Base-by-base conservation (phyloP, 805 yeast species). In the Brettanomyces custersianus region DNA sequence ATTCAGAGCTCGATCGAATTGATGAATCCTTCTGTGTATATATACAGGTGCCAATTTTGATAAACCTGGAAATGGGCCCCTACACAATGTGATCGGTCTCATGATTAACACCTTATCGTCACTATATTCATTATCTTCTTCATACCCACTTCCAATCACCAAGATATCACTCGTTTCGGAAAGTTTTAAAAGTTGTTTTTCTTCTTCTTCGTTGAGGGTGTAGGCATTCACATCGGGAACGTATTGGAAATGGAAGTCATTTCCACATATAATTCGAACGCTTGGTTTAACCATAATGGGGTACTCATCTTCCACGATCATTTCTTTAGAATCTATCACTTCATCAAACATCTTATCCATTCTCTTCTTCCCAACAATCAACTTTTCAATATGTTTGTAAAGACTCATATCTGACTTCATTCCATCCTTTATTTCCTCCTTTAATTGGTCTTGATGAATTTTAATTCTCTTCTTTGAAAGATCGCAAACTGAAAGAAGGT, bases 241-340 rank as follows among this genome's bases (percentile, higher is more conserved):
- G 26, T 39, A 50, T 12, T 26, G 31, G 13, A 44, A 28, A 12
- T 40, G 41, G 26, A 40, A 44, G 4, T 45, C 44, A 8, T 27
- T 20, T 27, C 22, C 29, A 8, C 36, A 29, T 19, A 51, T 35
- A 20, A 35, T 45, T 24, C 41, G 42, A 15, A 48, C 24, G 4
- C 42, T 35, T 11, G 57, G 57, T 29, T 46, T 47, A 5, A 38
- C 35, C 17, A 45, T 30, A 15, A 49, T 43, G 11, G 55, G 55
- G 26, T 48, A 52, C 5, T 40, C 28, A 10, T 42, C 35, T 4
- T 34, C 36, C 5, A 36, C 35, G 8, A 46, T 15, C 8, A 50
- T 25, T 4, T 43, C 38, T 13, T 48, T 37, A 23, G 31, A 42
- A 20, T 35, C 24, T 29, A 49, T 43, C 34, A 44, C 42, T 6